Percentiles rank a stretch among this genome's conserved stretches.
Evolutionary conservation across 371 early-diverging fungal genomes (phyloP).

Genomic region (Ordospora colligata): DNA sequence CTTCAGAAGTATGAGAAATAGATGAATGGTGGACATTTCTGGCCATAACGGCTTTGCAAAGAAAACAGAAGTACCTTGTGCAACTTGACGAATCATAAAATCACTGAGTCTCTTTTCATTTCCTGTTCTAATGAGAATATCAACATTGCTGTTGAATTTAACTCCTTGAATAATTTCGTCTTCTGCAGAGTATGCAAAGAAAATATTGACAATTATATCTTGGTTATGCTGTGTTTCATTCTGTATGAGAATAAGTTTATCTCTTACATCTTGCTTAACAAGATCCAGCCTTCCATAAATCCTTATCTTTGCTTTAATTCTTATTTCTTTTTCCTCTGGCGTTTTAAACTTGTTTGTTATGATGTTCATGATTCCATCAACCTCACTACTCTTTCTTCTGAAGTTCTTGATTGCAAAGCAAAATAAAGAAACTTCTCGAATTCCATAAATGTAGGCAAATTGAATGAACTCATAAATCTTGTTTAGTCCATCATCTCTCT

Average conservation of each 20-base stretch:
- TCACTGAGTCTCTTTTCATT: slow-evolving; percentile 89
- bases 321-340: slow-evolving; percentile 19
- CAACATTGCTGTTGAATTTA: slow-evolving; percentile 59
- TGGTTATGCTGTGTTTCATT: slow-evolving; percentile 67
- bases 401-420: slow-evolving; percentile 95
- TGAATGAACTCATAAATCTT: slow-evolving; percentile 66
- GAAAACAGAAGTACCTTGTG: slow-evolving; percentile 30
- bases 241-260: slow-evolving; percentile 64
- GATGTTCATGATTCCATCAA: slow-evolving; percentile 74
- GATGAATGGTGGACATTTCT: slow-evolving; percentile 42
- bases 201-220: slow-evolving; percentile 74
- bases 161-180: slow-evolving; percentile 67
- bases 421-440: slow-evolving; percentile 81
- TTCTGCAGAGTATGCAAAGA: slow-evolving; percentile 85
- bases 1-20: slow-evolving; percentile 42
- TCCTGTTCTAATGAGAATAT: slow-evolving; percentile 86
- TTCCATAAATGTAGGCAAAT: slow-evolving; percentile 72
- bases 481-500: slow-evolving; percentile 33
- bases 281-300: slow-evolving; percentile 71
- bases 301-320: slow-evolving; percentile 65
- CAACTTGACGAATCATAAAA: slow-evolving; percentile 84
- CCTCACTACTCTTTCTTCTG: slow-evolving; percentile 72
- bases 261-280: slow-evolving; percentile 66
- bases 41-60: slow-evolving; percentile 59
- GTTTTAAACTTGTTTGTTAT: slow-evolving; percentile 67